Base-by-base conservation (phyloP, 2,329 filamentous ascomycete species). In the Byssoonygena ceratinophila region DNA sequence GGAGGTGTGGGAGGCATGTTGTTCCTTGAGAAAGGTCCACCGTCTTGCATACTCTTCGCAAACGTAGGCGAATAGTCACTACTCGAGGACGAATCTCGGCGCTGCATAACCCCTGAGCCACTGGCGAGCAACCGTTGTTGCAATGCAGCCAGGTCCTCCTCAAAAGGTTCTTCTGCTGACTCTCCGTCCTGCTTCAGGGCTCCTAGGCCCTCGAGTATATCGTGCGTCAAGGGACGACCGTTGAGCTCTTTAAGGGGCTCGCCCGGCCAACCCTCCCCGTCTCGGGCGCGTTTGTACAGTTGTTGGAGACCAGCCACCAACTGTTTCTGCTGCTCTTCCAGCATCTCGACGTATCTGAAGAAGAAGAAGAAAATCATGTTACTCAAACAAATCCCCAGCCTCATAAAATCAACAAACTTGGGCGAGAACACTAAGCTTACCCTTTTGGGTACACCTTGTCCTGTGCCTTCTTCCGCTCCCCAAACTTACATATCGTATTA, bases 371-470 rank as follows among this genome's bases (percentile, higher is more conserved):
- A n/a, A 32, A 56, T 41, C 14, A 6, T 36, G 44, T 46, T 31
- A 46, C 50, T 16, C 29, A 31, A n/a, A 51, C 49, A 16, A 34
- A 37, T 27, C 16, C 16, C 29, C 4, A 22, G 4, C 18, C 14
- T 29, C 31, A 31, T 41, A 7, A 46, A 54, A 53, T 31, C 37
- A 39, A 32, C 8, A 44, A 46, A 54, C 27, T 12, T 31, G 44
- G 34, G 57, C 22, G 23, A 44, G 40, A 46, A 49, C 11, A 40
- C 45, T 3, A 46, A 52, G 65, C 74, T 68, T 66, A 83, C 76
- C 80, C 80, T 69, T 82, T 83, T n/a, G 80, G 80, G 64, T 83
- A 82, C 44, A 82, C 76, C 65, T 82, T 83, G 66, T 83, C 80
- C 60, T 82, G 79, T 5, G 77, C 76, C 71, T 82, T 82, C 65